Evolutionary conservation across 352 stramenopile species (phyloP), one percentile per base, ranked within the genome.

Genomic region (Phytophthora macrochlamydospora): DNA sequence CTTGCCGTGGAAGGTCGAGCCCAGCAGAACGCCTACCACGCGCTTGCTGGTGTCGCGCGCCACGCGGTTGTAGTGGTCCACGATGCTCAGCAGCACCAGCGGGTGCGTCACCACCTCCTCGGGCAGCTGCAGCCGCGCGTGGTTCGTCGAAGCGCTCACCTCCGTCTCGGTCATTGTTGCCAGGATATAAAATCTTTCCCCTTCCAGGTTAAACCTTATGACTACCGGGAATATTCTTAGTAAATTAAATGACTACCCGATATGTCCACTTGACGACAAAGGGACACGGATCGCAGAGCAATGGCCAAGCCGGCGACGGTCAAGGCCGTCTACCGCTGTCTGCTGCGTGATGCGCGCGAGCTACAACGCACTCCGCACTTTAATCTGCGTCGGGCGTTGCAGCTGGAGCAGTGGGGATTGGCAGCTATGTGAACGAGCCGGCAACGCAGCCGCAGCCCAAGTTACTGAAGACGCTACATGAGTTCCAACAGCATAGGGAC

Each of bases 11-110:
- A 92, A 95, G 7, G 92, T 97, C 35, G 88, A 97, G 30, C 98
- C 98, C 44, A 99, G 89, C 54, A 99, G 79, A 30, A 99, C 97
- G 53, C 97, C 98, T 6, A 99, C 97, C n/a, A 99, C 97, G 51
- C 98, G 91, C 80, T 99, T 99, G 69, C 93, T 97, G 40, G 97
- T 99, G 73, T 99, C 97, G 54, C 96, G 97, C 6, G 97, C 97
- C 40, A 99, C 96, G 65, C 98, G 93, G 75, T 99, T 99, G 86
- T 99, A 99, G 79, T 99, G 98, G 85, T 99, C 98, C 50, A 98
- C 97, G 51, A 98, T 98, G 66, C 91, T 98, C 51, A 99, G 85
- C 28, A 99, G 85, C 53, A 99, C 97, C n/a, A 99, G 85, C 35
- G 98, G 98, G 78, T 99, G 97, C 46, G 98, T 98, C 63, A 99